Base-by-base conservation (phyloP, 805 yeast genomes). In the Naumovozyma baii region DNA sequence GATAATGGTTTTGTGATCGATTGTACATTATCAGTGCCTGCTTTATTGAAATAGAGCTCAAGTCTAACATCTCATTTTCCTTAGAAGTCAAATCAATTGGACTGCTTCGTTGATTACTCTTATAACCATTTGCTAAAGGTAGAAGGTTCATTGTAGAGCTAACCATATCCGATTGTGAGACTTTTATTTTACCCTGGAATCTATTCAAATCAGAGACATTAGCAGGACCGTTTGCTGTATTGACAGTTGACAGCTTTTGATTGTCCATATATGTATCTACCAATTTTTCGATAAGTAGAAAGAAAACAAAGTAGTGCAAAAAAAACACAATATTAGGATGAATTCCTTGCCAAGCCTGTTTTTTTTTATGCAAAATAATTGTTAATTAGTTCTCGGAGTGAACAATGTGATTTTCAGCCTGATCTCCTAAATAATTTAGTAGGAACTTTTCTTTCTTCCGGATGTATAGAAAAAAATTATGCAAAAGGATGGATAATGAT, bases 1-100 rank as follows among this genome's bases (percentile, higher is more conserved):
- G 35, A 3, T 51, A 36, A 16, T 45, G 38, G 14, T 14, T 35
- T 4, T 33, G 26, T 22, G 26, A 7, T 22, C 10, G 26, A 10
- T 22, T 22, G 10, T 22, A 22, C 26, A 22, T 22, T 10, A 10
- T 22, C 26, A 22, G 10, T 10, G 26, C 26, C 26, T 22, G 26
- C 10, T 22, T 7, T 22, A 22, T 10, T 7, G 26, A 22, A 22
- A 22, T 22, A 10, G 26, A 7, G 7, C 10, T 22, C 26, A 22
- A 7, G 10, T 10, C 26, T 22, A 22, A 10, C 7, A 10, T 10
- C 10, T 10, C 26, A 22, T 22, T 22, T 22, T 10, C 26, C 26
- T 22, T 10, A 22, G 26, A 22, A 22, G 7, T 22, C 10, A 22
- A 22, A 22, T 22, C 26, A 22, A 22, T 22, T 7, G 7, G 9